These are phyloP conservation scores for Mallotus nudiflorus DNA, from an alignment of 345 rosid species.

Conservation along the genomic window DNA sequence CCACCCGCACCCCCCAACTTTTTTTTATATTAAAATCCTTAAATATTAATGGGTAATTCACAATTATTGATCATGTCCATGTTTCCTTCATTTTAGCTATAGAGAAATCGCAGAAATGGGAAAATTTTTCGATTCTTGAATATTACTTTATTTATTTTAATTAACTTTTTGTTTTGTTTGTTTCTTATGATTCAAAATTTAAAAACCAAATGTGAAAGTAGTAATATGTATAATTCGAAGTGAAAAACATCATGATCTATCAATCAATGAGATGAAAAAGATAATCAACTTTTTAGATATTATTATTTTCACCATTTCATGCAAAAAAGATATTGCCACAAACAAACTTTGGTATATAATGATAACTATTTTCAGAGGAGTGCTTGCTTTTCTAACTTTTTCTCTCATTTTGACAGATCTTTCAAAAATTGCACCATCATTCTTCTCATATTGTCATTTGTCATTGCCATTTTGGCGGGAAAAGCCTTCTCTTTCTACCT, in stretches of 20 bases:
- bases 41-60: neutral
- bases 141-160: no score
- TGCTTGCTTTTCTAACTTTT: conserved; percentile 19
- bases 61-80: neutral
- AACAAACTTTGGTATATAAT: conserved; percentile 3
- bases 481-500: neutral
- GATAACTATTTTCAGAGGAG: conserved; percentile 21
- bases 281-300: conserved; percentile 34
- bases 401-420: conserved; percentile 15
- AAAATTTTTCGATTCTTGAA: no score
- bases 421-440: neutral
- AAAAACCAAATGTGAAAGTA: conserved; percentile 24
- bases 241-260: conserved; percentile 47
- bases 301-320: conserved; percentile 16
- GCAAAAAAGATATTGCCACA: conserved; percentile 17
- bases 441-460: neutral
- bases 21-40: no score
- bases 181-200: conserved; percentile 31
- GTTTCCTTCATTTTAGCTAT: neutral
- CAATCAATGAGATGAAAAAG: conserved; percentile 47
- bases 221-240: conserved; percentile 31
- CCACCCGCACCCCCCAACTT: no score
- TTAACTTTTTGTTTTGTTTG: no score
- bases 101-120: no score
- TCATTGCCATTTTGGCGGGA: conserved; percentile 28